Evolutionary conservation across 2,329 filamentous ascomycete species (phyloP), one percentile per base, ranked within the genome.

Genomic region (Biscogniauxia sp.): DNA sequence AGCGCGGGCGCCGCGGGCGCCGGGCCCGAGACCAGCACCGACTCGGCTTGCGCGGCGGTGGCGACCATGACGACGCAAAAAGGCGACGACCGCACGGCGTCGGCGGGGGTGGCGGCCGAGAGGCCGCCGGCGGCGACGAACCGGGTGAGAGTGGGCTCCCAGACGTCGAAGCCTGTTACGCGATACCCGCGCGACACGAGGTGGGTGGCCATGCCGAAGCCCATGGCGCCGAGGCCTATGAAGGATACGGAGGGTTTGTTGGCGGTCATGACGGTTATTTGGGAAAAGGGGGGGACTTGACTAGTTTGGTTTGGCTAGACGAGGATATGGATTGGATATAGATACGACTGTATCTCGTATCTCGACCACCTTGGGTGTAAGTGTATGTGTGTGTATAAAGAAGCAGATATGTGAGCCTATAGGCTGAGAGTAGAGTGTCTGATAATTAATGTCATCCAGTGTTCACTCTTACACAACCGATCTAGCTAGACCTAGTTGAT

Each of bases 201-300:
- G 71, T 92, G 83, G 61, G 85, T 90, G 64, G 90, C 90, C 89
- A 93, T 92, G 72, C 90, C 90, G 73, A 91, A 90, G 71, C 90
- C 90, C 90, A 92, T 92, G 75, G 89, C 89, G 59, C 90, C 90
- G 2, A 93, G 87, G 79, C 90, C 90, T 64, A 90, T 87, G 75
- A 92, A 91, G 65, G 85, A 83, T 57, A 90, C 66, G 3, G 74
- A 70, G 3, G 74, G 73, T 62, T 78, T 2, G 23, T 23, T 79
- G 23, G 58, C 50, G 53, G 54, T 19, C 26, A n/a, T 54, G 13
- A 25, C 51, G 15, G 20, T 23, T 57, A 20, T 28, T 19, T 51
- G 25, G 13, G 32, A 28, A n/a, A n/a, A 17, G 45, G 1, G 19
- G 28, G 20, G 20, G 28, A 32, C 2, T 32, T 32, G 11, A 7